Evolutionary conservation across 2,329 filamentous ascomycete genomes (phyloP).

Genomic region (Teratosphaeria nubilosa): DNA sequence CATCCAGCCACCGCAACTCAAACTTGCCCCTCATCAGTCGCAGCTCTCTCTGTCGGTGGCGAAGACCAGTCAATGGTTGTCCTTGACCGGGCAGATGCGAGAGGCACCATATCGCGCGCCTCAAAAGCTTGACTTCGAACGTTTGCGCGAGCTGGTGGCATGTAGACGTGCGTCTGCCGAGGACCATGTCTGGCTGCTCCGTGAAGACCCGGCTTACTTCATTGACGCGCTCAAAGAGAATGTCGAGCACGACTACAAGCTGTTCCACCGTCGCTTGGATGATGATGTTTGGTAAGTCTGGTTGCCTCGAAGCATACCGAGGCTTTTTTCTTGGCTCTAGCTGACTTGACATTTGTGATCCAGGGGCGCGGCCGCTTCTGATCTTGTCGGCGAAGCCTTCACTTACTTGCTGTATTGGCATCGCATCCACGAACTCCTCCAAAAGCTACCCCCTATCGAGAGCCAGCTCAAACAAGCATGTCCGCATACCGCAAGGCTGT

Average conservation of each 20-base stretch:
- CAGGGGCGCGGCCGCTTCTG: neutral
- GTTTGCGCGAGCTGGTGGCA: constrained; percentile 35
- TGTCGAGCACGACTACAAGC: neutral
- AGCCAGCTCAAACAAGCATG: constrained; percentile 35
- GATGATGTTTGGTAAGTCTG: neutral
- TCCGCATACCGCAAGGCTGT: constrained; percentile 22
- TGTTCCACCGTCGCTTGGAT: neutral
- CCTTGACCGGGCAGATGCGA: constrained; percentile 18
- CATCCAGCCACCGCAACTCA: constrained; percentile 21
- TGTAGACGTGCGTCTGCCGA: constrained; percentile 35
- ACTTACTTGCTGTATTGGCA: neutral
- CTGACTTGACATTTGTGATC: neutral
- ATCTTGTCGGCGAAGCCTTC: neutral
- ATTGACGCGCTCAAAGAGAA: constrained; percentile 31
- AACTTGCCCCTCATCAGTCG: constrained; percentile 8
- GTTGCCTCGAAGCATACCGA: neutral
- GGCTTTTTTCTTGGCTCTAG: neutral
- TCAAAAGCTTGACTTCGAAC: constrained; percentile 35
- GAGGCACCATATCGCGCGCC: constrained; percentile 47
- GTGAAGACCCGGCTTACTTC: constrained; percentile 53
- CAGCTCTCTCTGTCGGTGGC: constrained; percentile 2
- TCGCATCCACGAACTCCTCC: neutral
- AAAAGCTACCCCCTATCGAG: constrained; percentile 10
- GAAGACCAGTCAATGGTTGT: constrained; percentile 4
- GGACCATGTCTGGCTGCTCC: constrained; percentile 46